Conservation (phyloP, 139 green algal species). For the Mychonastes homosphaera region DNA sequence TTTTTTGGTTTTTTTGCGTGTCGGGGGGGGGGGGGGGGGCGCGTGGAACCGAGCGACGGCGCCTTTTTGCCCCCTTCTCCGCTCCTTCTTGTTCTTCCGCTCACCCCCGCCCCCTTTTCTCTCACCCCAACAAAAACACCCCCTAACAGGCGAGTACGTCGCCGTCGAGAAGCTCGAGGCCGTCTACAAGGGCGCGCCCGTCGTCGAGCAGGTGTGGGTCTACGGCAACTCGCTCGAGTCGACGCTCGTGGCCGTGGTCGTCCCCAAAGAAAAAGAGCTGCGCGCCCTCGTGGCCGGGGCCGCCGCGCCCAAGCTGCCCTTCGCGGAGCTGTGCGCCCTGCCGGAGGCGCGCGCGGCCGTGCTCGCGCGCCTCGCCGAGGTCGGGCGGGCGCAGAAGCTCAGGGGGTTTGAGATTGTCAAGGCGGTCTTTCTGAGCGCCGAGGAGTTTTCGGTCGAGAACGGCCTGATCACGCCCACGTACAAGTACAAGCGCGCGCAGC, state of each 20-base stretch:
- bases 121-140: too few relatives aligned
- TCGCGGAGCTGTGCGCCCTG: slow-evolving; percentile 28
- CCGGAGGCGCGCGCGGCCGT: slow-evolving; percentile 23
- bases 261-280: slow-evolving; percentile 56
- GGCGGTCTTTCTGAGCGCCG: slow-evolving; percentile 28
- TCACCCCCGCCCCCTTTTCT: too few relatives aligned
- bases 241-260: slow-evolving; percentile 74
- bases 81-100: too few relatives aligned
- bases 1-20: neutral
- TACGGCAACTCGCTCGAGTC: slow-evolving; percentile 69
- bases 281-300: slow-evolving; percentile 42
- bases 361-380: slow-evolving; percentile 36
- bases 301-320: slow-evolving; percentile 9
- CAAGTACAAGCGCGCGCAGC: slow-evolving; percentile 84
- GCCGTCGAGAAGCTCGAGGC: slow-evolving; percentile 84
- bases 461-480: slow-evolving; percentile 85
- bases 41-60: neutral
- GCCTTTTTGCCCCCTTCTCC: neutral
- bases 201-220: slow-evolving; percentile 77
- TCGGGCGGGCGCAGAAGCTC: slow-evolving; percentile 31
- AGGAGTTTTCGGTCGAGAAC: slow-evolving; percentile 52
- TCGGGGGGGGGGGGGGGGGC: neutral
- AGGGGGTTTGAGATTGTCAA: slow-evolving; percentile 57
- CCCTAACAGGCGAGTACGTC: slow-evolving; percentile 53
- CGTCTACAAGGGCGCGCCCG: slow-evolving; percentile 50